Percentiles rank a stretch among this genome's conserved stretches.
Evolutionary conservation across 139 green algal species (phyloP).

Genomic region (Picocystis salinarum): DNA sequence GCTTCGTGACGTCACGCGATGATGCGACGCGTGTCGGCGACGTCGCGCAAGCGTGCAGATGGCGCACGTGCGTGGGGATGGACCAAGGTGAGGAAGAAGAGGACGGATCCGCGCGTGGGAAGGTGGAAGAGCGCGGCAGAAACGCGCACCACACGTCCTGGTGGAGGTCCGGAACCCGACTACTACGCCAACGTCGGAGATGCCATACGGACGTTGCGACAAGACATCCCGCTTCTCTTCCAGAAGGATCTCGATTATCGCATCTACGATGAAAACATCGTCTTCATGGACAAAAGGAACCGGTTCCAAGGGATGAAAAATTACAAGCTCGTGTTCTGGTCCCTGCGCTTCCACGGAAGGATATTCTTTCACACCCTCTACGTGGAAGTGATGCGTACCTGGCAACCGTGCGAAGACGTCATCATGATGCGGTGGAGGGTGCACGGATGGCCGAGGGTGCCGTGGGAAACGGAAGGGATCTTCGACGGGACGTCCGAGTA

Average conservation of each 20-base stretch:
- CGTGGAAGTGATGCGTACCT: constrained; percentile 74
- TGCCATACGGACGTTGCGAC: constrained; percentile 65
- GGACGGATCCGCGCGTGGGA: too few species aligned
- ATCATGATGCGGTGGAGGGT: constrained; percentile 83
- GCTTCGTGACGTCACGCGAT: too few species aligned
- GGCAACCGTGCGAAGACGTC: constrained; percentile 57
- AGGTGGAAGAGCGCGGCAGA: too few species aligned
- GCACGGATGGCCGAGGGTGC: constrained; percentile 56
- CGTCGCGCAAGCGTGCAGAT: too few species aligned
- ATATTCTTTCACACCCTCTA: constrained; percentile 71
- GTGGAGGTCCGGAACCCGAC: too few species aligned
- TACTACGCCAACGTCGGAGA: constrained; percentile 89
- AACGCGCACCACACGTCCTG: too few species aligned
- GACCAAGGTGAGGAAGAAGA: too few species aligned
- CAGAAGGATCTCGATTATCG: constrained; percentile 50
- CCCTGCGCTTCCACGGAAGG: constrained; percentile 60
- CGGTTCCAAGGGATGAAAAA: constrained; percentile 61
- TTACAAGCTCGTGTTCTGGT: constrained; percentile 83
- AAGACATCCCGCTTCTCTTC: constrained; percentile 73
- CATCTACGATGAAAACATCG: constrained; percentile 48
- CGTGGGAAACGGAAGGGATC: constrained; percentile 57
- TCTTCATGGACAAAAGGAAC: constrained; percentile 69
- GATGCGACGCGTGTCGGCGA: too few species aligned
- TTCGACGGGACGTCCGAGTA: constrained; percentile 87
- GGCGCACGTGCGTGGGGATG: too few species aligned